A percentile compares a stretch with the other conserved stretches of the same genome.
Conservation (phyloP, 306 rosid genomes). For the Elaeagnus macrophylla region DNA sequence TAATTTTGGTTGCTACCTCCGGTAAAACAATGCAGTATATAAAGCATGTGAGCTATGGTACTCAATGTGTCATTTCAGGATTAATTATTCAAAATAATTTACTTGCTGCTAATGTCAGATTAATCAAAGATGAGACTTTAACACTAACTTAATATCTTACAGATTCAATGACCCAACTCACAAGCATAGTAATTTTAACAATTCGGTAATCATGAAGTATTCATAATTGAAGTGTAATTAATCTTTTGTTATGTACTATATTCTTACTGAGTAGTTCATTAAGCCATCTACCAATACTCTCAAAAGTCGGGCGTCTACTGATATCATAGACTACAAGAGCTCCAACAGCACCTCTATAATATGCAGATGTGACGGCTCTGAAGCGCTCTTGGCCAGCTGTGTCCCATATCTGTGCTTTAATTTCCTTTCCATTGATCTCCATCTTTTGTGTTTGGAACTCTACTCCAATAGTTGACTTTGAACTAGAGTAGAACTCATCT, state of each 20-base stretch:
- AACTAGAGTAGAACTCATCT: constrained; percentile 84
- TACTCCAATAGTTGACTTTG: constrained; percentile 88
- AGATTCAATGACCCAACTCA: too few relatives aligned
- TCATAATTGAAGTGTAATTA: too few relatives aligned
- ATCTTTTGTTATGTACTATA: neutral
- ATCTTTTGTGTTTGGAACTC: constrained; percentile 89
- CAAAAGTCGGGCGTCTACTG: constrained; percentile 78
- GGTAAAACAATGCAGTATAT: too few relatives aligned
- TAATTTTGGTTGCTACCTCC: too few relatives aligned
- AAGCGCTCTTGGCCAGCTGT: constrained; percentile 93
- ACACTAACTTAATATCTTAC: too few relatives aligned
- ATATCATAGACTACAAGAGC: constrained; percentile 83
- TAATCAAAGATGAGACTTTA: too few relatives aligned
- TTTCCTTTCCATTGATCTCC: constrained; percentile 70
- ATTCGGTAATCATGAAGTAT: too few relatives aligned
- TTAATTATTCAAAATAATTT: too few relatives aligned
- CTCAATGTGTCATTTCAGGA: too few relatives aligned
- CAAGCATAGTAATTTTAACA: too few relatives aligned
- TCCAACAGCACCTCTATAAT: constrained; percentile 87
- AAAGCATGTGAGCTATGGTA: too few relatives aligned
- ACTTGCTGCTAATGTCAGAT: too few relatives aligned
- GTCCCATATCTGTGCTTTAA: constrained; percentile 93
- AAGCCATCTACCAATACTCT: constrained; percentile 82
- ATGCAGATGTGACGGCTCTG: constrained; percentile 91
- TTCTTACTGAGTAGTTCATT: constrained; percentile 80